Percentiles rank a stretch among this genome's conserved stretches.
Evolutionary conservation across 257 asterid genomes (phyloP).

Genomic region (Gynochthodes officinalis): DNA sequence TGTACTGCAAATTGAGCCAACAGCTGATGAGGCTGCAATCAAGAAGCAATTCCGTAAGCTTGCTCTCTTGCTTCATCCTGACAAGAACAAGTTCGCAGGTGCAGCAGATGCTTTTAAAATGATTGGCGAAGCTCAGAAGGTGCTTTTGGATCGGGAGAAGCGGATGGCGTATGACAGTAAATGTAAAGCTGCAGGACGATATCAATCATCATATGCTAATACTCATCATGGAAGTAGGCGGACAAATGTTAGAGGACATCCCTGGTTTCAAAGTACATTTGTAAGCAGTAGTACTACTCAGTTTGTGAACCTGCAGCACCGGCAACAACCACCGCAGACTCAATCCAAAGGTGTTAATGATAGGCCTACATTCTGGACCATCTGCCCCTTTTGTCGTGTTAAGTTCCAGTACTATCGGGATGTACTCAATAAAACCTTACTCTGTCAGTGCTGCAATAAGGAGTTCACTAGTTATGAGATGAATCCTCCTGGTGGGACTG

Average conservation of each 20-base stretch:
- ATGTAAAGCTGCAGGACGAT: conserved; percentile 25
- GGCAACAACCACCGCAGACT: conserved; percentile 21
- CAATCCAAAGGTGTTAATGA: conserved; percentile 15
- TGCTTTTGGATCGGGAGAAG: conserved; percentile 33
- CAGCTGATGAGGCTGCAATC: conserved; percentile 44
- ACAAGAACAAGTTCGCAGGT: conserved; percentile 51
- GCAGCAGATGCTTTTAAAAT: conserved; percentile 57
- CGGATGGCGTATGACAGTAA: conserved; percentile 29
- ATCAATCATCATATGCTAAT: conserved; percentile 9
- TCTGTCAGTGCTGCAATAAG: conserved; percentile 30
- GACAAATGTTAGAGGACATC: conserved; percentile 23
- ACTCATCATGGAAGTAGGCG: conserved; percentile 23
- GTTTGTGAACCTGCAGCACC: conserved; percentile 21
- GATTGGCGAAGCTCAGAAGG: conserved; percentile 45
- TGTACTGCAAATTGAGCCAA: conserved; percentile 44
- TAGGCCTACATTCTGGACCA: conserved; percentile 40
- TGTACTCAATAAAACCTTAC: conserved; percentile 17
- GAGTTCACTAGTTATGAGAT: conserved; percentile 22
- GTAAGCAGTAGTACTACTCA: conserved; percentile 13
- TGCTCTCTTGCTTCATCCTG: conserved; percentile 61
- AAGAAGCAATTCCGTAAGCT: conserved; percentile 41
- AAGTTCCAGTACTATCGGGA: conserved; percentile 26
- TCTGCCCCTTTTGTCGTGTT: conserved; percentile 31
- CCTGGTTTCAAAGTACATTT: conserved; percentile 29
- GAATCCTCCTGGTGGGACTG: conserved; percentile 20